A percentile compares a stretch with the other conserved stretches of the same genome.
These are phyloP conservation scores for Podaxis sp. DNA, from an alignment of 768 basidiomycete species.

Conservation along the genomic window DNA sequence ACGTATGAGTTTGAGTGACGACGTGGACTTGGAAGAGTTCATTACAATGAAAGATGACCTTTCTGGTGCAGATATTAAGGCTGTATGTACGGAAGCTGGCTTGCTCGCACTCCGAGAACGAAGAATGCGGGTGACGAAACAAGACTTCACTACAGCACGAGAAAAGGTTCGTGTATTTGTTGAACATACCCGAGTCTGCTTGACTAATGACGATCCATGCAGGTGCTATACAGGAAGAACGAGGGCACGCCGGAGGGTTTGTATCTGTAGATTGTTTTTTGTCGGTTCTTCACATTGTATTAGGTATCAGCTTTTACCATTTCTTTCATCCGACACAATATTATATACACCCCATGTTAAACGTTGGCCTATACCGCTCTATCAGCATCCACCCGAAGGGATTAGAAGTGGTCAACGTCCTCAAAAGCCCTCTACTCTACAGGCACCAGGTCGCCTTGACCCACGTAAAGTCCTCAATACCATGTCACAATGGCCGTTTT, in stretches of 20 bases:
- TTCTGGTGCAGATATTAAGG: slow-evolving; percentile 98
- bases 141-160: slow-evolving; percentile 85
- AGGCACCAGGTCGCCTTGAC: no score
- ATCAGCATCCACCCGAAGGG: background rate
- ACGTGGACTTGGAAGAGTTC: slow-evolving; percentile 95
- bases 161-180: slow-evolving; percentile 68
- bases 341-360: background rate
- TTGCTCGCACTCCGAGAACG: slow-evolving; percentile 91
- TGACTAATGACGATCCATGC: slow-evolving; percentile 14
- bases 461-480: no score
- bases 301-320: background rate
- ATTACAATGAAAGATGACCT: slow-evolving; percentile 95
- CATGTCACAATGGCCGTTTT: no score
- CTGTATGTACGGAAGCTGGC: slow-evolving; percentile 98
- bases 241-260: slow-evolving; percentile 52
- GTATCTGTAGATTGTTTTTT: background rate
- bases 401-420: background rate
- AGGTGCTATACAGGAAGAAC: slow-evolving; percentile 95
- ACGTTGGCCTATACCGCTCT: background rate
- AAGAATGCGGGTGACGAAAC: slow-evolving; percentile 91
- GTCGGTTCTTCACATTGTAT: background rate
- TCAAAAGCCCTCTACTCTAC: no score
- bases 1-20: slow-evolving; percentile 85
- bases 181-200: slow-evolving; percentile 7
- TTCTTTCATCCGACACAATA: background rate